Base-by-base conservation (phyloP, 257 asterid species). In the Primulina huaijiensis region DNA sequence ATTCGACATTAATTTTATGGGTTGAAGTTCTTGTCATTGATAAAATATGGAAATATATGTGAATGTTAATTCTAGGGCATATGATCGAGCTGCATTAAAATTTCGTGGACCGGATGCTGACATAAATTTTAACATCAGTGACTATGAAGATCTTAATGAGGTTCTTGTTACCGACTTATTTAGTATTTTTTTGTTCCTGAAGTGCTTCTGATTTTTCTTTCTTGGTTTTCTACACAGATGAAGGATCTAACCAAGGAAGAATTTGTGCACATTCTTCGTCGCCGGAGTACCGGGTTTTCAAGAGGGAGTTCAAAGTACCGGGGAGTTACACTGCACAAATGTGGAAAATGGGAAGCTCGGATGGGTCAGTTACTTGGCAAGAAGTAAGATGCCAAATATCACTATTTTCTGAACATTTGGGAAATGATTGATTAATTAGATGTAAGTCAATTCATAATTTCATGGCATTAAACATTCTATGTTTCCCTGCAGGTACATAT, bases 341-440 rank as follows among this genome's bases (percentile, higher is more conserved):
- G 98, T 78, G 98, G 98, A 40, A 88, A 96, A 40, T 93, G 98
- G 98, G 98, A 93, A 80, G 98, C 98, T 79, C 85, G 97, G 70
- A 88, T 93, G 97, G 98, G 98, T 57, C 98, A 93, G 79, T 89
- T 88, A 75, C 98, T 93, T 73, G 98, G 98, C 80, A 93, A 90
- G 89, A 93, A 93, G 98, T 92, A 75, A 77, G 94, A 74, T 58
- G 58, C 27, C 58, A 58, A 50, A 16, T 50, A 5, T 50, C 21
- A 5, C 8, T 50, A 50, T 50, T 50, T 16, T 50, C 21, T 50
- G 21, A 50, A 50, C 57, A 50, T 14, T 16, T 50, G 8, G 21
- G 7, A 50, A 50, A 8, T 17, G 21, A 50, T 16, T 16, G 21
- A 46, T 50, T 43, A 50, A 50, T 50, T 5, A 14, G 20, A 50